Conservation (phyloP, 495 filamentous ascomycete genomes). For the Penicillium desertorum region DNA sequence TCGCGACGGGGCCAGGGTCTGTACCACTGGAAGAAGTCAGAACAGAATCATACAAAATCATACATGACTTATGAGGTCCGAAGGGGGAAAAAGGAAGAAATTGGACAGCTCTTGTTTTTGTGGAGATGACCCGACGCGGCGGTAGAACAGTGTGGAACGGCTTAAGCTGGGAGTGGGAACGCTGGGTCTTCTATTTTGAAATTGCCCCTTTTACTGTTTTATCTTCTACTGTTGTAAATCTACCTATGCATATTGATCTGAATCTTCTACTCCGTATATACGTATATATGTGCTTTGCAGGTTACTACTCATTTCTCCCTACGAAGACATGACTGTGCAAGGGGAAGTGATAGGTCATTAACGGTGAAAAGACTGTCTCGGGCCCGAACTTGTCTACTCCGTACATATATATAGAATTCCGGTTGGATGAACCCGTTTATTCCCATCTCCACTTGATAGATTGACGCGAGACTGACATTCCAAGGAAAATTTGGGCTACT, state of each 20-base stretch:
- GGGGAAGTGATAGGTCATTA: conserved; percentile 24
- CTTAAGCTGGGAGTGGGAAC: too few relatives aligned
- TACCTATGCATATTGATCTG: too few relatives aligned
- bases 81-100: conserved; percentile 3
- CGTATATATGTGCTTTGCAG: too few relatives aligned
- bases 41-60: conserved; percentile 3
- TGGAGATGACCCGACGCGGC: conserved; percentile 30
- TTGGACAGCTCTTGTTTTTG: conserved; percentile 24
- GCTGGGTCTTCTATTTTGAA: too few relatives aligned
- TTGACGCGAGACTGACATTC: conserved; percentile 18
- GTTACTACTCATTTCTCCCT: too few relatives aligned
- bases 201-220: too few relatives aligned
- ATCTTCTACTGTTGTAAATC: too few relatives aligned
- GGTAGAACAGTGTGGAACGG: conserved; percentile 21
- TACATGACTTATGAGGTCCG: conserved; percentile 5
- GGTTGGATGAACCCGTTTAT: conserved; percentile 30
- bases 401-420: not conserved
- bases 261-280: too few relatives aligned
- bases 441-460: conserved; percentile 17
- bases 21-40: conserved; percentile 3
- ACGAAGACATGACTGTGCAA: not conserved
- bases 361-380: conserved; percentile 1
- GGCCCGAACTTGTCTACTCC: conserved; percentile 16
- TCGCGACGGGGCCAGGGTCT: conserved; percentile 19
- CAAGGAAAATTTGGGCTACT: conserved; percentile 15